These are phyloP conservation scores for Candida cerambycidarum DNA, from an alignment of 805 yeast species.

Conservation along the genomic window DNA sequence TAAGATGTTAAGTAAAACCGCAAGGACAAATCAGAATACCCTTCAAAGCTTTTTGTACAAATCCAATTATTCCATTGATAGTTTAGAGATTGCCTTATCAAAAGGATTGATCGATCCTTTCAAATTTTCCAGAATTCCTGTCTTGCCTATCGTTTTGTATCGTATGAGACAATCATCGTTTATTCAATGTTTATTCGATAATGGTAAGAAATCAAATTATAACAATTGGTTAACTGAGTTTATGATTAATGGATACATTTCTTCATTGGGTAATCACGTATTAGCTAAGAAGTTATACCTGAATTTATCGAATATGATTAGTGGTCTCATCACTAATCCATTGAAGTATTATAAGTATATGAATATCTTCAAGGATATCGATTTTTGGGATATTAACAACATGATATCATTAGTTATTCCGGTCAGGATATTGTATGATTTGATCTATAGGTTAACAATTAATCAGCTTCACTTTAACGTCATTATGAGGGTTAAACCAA, in stretches of 20 bases:
- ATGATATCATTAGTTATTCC: conserved; percentile 38
- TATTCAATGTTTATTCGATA: conserved; percentile 25
- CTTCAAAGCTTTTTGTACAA: conserved; percentile 10
- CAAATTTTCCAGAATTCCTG: conserved; percentile 36
- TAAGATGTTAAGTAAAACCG: conserved; percentile 16
- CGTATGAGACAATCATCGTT: conserved; percentile 36
- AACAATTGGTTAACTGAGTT: conserved; percentile 30
- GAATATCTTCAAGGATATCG: conserved; percentile 22
- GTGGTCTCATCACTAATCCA: conserved; percentile 11
- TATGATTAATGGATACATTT: conserved; percentile 35
- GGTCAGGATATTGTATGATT: conserved; percentile 36
- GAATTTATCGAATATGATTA: not conserved
- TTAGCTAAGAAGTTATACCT: conserved; percentile 20
- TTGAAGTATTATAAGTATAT: conserved; percentile 8
- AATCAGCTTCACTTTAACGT: conserved; percentile 34
- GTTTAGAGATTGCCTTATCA: conserved; percentile 29
- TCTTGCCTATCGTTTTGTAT: conserved; percentile 39
- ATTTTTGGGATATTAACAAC: conserved; percentile 29
- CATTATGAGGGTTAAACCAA: conserved; percentile 27
- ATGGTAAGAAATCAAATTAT: conserved; percentile 10
- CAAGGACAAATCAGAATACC: not conserved
- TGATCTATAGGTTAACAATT: conserved; percentile 30
- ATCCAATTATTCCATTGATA: conserved; percentile 20
- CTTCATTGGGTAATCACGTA: conserved; percentile 37
- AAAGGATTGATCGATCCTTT: conserved; percentile 35